Conservation (phyloP, 352 stramenopile genomes). For the Pythium chondricola region DNA sequence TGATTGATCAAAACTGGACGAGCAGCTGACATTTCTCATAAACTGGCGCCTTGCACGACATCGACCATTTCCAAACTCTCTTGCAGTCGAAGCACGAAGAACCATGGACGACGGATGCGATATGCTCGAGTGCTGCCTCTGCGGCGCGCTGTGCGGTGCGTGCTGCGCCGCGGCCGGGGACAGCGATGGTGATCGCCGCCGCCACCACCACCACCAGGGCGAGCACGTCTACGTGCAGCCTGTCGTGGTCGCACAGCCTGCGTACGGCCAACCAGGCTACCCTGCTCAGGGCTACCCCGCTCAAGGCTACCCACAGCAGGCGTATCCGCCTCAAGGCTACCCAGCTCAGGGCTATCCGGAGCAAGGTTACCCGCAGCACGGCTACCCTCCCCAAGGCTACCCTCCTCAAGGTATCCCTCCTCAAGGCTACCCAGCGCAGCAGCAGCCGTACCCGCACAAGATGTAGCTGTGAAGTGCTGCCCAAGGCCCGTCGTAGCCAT, state of each 20-base stretch:
- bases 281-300: conserved; percentile 33
- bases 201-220: conserved; percentile 25
- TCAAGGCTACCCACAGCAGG: conserved; percentile 18
- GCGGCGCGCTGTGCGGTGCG: conserved; percentile 62
- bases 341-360: conserved; percentile 26
- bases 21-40: no score
- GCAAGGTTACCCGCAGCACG: conserved; percentile 5
- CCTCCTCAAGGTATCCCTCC: conserved; percentile 26
- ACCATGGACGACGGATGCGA: conserved; percentile 69
- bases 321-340: conserved; percentile 30
- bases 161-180: conserved; percentile 52
- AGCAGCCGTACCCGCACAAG: conserved; percentile 21
- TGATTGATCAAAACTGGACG: no score
- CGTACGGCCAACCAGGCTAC: conserved; percentile 33
- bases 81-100: no score
- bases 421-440: conserved; percentile 32
- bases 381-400: conserved; percentile 29
- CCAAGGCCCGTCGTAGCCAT: no score
- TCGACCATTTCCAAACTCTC: no score
- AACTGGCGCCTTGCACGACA: no score
- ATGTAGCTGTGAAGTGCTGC: conserved; percentile 5
- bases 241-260: conserved; percentile 40
- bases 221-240: conserved; percentile 72
- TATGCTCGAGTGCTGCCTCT: conserved; percentile 74
- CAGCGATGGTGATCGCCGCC: conserved; percentile 31